Conservation (phyloP, 225 moss, liverwort and hornwort genomes). For the Rhytidiadelphus loreus region DNA sequence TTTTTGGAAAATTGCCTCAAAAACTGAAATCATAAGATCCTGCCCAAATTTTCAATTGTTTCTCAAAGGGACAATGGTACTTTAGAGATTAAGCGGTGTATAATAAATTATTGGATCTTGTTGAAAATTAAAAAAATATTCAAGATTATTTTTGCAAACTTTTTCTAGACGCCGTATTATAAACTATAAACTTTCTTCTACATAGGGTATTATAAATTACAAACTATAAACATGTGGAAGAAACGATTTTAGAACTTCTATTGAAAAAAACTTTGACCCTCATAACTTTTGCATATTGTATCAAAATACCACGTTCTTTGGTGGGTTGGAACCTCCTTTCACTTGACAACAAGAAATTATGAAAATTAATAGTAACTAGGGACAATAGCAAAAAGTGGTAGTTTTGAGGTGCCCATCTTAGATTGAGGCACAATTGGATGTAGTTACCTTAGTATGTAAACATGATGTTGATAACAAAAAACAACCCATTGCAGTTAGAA, state of each 20-base stretch:
- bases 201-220: no score
- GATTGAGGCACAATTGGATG: no score
- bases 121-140: background rate
- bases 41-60: background rate
- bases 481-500: no score
- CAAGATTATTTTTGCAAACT: background rate
- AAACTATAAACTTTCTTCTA: no score
- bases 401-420: background rate
- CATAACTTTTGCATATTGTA: no score
- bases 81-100: background rate
- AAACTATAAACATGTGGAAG: no score
- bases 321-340: no score
- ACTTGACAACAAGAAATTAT: no score
- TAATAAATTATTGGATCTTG: background rate
- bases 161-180: rapidly evolving
- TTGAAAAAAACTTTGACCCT: no score
- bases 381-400: background rate
- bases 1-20: background rate
- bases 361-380: no score
- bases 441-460: background rate
- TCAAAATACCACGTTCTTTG: rapidly evolving
- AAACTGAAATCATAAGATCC: background rate
- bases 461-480: no score
- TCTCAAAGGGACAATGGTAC: rapidly evolving
- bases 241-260: no score